These are phyloP conservation scores for Trichophyton verrucosum DNA, from an alignment of 2,329 filamentous ascomycete species.

Conservation along the genomic window DNA sequence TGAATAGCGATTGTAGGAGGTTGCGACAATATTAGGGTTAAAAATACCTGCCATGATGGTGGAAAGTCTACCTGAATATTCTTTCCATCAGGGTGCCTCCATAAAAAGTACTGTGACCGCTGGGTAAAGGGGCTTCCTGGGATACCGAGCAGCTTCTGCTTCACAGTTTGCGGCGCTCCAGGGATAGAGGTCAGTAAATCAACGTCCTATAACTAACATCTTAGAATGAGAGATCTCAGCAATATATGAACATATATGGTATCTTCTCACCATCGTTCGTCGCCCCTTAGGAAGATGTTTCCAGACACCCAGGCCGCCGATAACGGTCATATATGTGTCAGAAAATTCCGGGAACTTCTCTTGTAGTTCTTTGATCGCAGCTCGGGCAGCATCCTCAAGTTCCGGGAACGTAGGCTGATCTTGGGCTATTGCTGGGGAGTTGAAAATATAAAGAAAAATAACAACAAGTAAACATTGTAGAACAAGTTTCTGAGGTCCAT, in stretches of 20 bases:
- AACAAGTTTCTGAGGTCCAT: too few species aligned
- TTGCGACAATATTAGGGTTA: neutral
- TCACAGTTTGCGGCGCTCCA: conserved; percentile 5
- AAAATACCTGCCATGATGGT: conserved; percentile 8
- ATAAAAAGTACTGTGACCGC: conserved; percentile 4
- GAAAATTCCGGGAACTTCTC: neutral
- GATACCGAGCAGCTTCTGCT: conserved; percentile 5
- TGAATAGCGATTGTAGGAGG: neutral
- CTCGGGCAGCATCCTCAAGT: conserved; percentile 4
- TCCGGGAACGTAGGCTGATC: neutral
- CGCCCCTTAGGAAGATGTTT: conserved; percentile 4
- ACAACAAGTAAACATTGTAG: too few species aligned
- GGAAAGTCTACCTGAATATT: conserved; percentile 7
- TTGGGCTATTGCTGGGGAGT: neutral
- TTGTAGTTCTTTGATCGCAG: conserved; percentile 1
- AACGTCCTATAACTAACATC: conserved; percentile 1
- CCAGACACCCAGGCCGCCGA: conserved; percentile 5
- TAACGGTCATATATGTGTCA: conserved; percentile 3
- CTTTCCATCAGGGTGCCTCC: conserved; percentile 4
- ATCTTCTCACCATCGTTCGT: conserved; percentile 1
- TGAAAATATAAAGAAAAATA: too few species aligned
- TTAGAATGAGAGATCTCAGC: neutral
- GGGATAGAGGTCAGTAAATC: conserved; percentile 8
- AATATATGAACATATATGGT: neutral
- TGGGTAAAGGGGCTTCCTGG: conserved; percentile 5